These are phyloP conservation scores for Pichia sp. DNA, from an alignment of 1,139 yeast genomes.

Conservation along the genomic window DNA sequence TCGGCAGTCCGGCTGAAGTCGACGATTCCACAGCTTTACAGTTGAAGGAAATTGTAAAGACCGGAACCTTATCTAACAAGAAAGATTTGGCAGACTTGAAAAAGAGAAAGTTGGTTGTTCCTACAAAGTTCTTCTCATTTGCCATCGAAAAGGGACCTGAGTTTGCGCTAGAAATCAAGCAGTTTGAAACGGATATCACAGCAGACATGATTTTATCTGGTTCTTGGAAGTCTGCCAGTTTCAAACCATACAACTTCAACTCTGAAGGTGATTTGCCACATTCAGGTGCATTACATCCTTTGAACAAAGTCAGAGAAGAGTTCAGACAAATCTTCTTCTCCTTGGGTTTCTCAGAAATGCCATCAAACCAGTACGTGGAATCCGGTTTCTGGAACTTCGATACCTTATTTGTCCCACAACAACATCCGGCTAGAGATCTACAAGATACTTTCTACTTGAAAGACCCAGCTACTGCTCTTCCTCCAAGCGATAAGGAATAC, in stretches of 20 bases:
- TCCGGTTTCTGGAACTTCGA: constrained; percentile 99
- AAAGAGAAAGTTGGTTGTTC: constrained; percentile 80
- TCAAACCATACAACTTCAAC: constrained; percentile 93
- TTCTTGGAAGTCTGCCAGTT: constrained; percentile 75
- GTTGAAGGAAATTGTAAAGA: constrained; percentile 52
- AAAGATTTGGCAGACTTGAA: constrained; percentile 81
- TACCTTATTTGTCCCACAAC: constrained; percentile 94
- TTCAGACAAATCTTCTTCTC: constrained; percentile 96
- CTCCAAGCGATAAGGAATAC: constrained; percentile 76
- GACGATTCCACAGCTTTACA: constrained; percentile 64
- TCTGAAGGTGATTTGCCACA: constrained; percentile 87
- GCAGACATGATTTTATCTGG: constrained; percentile 83
- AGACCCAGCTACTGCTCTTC: constrained; percentile 77
- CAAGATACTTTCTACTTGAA: constrained; percentile 97
- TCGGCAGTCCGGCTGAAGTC: constrained; percentile 42
- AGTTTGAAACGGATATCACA: constrained; percentile 91
- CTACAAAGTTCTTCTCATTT: constrained; percentile 74
- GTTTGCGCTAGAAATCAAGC: constrained; percentile 75
- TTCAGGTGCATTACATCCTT: constrained; percentile 94
- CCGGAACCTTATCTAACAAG: constrained; percentile 47
- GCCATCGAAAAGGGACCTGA: constrained; percentile 74
- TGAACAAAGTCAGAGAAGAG: constrained; percentile 94
- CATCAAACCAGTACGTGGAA: constrained; percentile 95
- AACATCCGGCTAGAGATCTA: constrained; percentile 98
- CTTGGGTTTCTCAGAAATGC: constrained; percentile 98